These are phyloP conservation scores for Amphibolis antarctica DNA, from an alignment of 106 monocot genomes.

Conservation along the genomic window DNA sequence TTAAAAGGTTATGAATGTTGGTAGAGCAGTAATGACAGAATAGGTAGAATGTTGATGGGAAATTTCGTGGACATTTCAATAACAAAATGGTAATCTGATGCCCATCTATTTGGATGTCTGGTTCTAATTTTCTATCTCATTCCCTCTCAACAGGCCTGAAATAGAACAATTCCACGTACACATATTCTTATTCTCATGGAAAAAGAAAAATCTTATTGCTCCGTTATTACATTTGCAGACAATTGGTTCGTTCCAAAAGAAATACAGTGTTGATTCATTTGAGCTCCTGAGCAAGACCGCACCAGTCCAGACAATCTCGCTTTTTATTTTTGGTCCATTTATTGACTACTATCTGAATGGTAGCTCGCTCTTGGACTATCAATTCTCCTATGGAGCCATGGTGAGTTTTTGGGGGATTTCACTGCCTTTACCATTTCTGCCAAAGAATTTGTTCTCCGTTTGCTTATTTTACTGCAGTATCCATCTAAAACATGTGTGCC, in stretches of 20 bases:
- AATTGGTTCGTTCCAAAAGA: slow-evolving; percentile 79
- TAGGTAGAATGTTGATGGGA: no score
- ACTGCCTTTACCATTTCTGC: not conserved
- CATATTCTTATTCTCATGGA: not conserved
- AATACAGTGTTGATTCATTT: slow-evolving; percentile 75
- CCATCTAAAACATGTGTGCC: not conserved
- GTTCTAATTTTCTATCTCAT: no score
- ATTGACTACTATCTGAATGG: slow-evolving; percentile 63
- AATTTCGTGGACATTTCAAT: no score
- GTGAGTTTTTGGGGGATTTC: slow-evolving; percentile 27
- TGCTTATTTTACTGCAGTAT: not conserved
- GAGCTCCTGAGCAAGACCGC: slow-evolving; percentile 86
- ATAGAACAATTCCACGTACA: no score
- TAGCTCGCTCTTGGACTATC: slow-evolving; percentile 31
- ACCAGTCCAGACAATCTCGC: slow-evolving; percentile 56
- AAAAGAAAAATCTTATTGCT: not conserved
- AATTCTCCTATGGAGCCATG: slow-evolving; percentile 44
- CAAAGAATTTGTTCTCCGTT: not conserved
- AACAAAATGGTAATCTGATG: no score
- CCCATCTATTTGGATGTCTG: no score
- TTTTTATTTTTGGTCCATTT: slow-evolving; percentile 68
- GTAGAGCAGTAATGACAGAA: no score
- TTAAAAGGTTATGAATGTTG: no score
- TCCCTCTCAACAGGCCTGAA: no score
- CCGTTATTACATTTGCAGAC: slow-evolving; percentile 39